phyloP scores from a whole-genome alignment of 139 green algal species.

The Parachlorella kessleri region DNA sequence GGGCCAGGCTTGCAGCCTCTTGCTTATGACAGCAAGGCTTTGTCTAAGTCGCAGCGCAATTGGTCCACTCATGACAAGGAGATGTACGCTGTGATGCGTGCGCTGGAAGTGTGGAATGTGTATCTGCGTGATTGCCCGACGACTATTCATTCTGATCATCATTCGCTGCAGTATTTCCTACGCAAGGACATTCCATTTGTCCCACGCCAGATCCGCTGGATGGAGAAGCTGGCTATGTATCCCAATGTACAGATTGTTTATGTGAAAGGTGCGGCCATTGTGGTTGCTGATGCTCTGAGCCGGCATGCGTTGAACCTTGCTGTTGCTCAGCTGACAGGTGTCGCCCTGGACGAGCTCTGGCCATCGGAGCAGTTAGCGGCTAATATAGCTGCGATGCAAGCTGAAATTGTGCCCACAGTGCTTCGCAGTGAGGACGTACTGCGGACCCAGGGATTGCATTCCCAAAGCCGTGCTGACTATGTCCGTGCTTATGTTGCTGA shows the following conservation, averaged over 20 bases:
- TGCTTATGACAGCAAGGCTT: too few species aligned
- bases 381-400: neutral
- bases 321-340: neutral
- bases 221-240: slow-evolving; percentile 6
- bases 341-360: neutral
- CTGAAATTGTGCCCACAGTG: too few species aligned
- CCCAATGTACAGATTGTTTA: slow-evolving; percentile 44
- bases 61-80: too few species aligned
- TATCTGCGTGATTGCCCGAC: too few species aligned
- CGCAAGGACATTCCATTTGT: too few species aligned
- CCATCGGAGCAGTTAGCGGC: neutral
- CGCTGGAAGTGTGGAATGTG: too few species aligned
- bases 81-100: too few species aligned
- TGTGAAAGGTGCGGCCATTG: slow-evolving; percentile 38
- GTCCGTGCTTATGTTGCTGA: slow-evolving; percentile 2
- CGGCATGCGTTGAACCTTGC: neutral
- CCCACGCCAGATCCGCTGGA: slow-evolving; percentile 32
- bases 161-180: too few species aligned
- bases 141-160: too few species aligned
- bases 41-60: too few species aligned
- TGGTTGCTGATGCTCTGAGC: slow-evolving; percentile 41
- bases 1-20: too few species aligned
- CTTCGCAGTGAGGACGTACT: too few species aligned
- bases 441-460: neutral
- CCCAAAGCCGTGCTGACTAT: neutral